A percentile compares a stretch with the other conserved stretches of the same genome.
Conservation (phyloP, 805 yeast genomes). For the Grigorovia transvaalensis region DNA sequence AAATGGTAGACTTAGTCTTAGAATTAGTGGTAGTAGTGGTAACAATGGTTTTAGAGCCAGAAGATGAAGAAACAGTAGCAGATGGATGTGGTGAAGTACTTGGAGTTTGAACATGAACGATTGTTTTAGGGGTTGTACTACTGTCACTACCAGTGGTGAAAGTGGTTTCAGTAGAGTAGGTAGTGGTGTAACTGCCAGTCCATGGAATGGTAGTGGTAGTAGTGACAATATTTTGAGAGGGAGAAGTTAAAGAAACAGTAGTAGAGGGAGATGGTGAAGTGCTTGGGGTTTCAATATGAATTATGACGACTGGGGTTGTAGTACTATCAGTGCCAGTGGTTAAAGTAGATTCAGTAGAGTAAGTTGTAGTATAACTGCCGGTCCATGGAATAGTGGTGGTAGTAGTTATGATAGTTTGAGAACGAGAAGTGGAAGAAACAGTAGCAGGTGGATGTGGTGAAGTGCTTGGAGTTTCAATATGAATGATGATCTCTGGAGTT, state of each 20-base stretch:
- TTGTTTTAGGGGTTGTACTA: constrained; percentile 1
- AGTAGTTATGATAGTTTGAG: neutral
- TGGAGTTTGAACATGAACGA: constrained; percentile 5
- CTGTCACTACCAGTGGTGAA: constrained; percentile 3
- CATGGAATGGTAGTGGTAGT: constrained; percentile 3
- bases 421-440: too few relatives aligned
- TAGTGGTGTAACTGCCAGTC: constrained; percentile 8
- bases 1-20: neutral
- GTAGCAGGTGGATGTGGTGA: neutral
- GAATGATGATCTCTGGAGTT: constrained; percentile 10
- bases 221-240: neutral
- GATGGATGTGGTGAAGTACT: too few relatives aligned
- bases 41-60: neutral
- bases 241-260: neutral
- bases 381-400: constrained; percentile 9
- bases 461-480: constrained; percentile 10
- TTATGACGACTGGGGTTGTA: constrained; percentile 2
- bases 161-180: constrained; percentile 8
- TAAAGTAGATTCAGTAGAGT: constrained; percentile 6
- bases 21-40: constrained; percentile 4
- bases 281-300: constrained; percentile 4
- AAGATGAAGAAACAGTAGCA: too few relatives aligned
- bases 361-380: constrained; percentile 8
- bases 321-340: constrained; percentile 2
- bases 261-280: neutral